Base-by-base conservation (phyloP, 805 yeast species). In the Zygosaccharomyces bisporus region DNA sequence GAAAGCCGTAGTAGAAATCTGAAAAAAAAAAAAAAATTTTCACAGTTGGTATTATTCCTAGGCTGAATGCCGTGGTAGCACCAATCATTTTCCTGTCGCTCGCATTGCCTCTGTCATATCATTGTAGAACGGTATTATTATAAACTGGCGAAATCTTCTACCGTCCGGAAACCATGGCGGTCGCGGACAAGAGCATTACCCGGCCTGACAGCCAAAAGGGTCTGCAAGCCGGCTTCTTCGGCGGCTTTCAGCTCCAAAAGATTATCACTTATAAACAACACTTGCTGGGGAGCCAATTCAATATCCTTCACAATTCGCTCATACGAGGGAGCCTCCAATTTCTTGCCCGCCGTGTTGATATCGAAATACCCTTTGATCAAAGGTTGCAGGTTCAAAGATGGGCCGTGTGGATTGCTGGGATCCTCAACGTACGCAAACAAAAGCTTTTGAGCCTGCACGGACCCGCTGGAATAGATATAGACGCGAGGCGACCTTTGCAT, bases 381-480 rank as follows among this genome's bases (percentile, higher is more conserved):
- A 1, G 64, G 61, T 34, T 77, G 83, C 56, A 87, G 61, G 61
- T 85, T 86, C 9, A 64, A 47, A 18, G 68, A 59, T 16, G 55
- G 48, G 6, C 21, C 38, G 6, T 49, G 44, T 4, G 46, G 9
- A 6, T 56, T 61, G 4, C 63, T 61, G 7, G 64, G 64, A 3
- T 67, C 65, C 41, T 67, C 67, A 7, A 85, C 90, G 59, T 85
- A 76, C 0, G 72, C 73, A 58, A 90, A 87, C 45, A 90, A 66
- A 48, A 90, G 67, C 55, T 81, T 83, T 56, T 90, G 98, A 0
- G 97, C 97, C 47, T 80, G 76, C 18, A 90, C 79, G 34, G 93
- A 82, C 0, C 98, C 98, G 20, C 95, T 85, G 0, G 96, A 88
- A 66, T 90, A 90, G 14, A 90, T 87, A 58, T 73, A 85, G 0